Conservation (phyloP, 208 protist genomes). For the Acanthamoeba royreba region DNA sequence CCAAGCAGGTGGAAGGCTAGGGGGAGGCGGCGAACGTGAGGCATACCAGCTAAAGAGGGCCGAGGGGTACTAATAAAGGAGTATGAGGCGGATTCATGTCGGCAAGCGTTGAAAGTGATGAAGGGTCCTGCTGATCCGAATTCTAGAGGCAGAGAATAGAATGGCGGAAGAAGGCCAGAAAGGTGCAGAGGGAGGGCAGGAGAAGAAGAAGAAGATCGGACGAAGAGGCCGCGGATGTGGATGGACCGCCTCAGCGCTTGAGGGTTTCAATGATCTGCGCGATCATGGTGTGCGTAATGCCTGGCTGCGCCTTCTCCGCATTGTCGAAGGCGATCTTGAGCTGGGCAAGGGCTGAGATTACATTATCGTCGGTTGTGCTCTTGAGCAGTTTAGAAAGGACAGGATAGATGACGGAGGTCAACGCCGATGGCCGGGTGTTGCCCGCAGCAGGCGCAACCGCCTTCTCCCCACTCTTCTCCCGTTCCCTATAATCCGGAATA, state of each 20-base stretch:
- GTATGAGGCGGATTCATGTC: no score
- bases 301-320: constrained; percentile 64
- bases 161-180: no score
- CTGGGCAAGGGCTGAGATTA: constrained; percentile 58
- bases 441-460: background rate
- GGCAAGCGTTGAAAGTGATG: no score
- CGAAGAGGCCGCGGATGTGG: background rate
- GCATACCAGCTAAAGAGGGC: no score
- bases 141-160: no score
- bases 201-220: background rate
- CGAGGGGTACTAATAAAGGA: no score
- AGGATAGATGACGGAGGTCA: constrained; percentile 66
- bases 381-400: constrained; percentile 58
- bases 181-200: no score
- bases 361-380: constrained; percentile 53
- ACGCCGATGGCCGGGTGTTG: constrained; percentile 45
- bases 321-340: constrained; percentile 68
- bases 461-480: background rate
- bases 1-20: no score
- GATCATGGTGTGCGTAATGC: constrained; percentile 62
- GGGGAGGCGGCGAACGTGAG: no score
- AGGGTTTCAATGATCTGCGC: constrained; percentile 65
- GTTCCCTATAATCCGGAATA: background rate
- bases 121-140: no score
- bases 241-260: constrained; percentile 14